These are phyloP conservation scores for Blastomyces silverae DNA, from an alignment of 2,329 filamentous ascomycete species.

Conservation along the genomic window DNA sequence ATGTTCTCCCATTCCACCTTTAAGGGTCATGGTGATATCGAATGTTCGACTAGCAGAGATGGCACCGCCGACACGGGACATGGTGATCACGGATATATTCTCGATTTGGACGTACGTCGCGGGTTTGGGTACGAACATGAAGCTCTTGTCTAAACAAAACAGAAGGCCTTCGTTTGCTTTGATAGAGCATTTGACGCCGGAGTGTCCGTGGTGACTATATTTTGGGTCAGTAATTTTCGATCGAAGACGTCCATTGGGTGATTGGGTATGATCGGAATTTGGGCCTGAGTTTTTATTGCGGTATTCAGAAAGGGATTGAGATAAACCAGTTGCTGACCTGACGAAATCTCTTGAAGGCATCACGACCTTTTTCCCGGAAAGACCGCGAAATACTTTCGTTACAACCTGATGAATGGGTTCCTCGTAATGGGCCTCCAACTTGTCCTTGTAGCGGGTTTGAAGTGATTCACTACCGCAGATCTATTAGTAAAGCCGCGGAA, in stretches of 20 bases:
- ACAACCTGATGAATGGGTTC: constrained; percentile 89
- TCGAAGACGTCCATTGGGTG: constrained; percentile 14
- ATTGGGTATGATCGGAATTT: constrained; percentile 12
- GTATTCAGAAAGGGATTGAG: constrained; percentile 13
- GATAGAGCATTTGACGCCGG: constrained; percentile 98
- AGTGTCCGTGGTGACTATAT: constrained; percentile 74
- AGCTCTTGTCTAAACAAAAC: constrained; percentile 95
- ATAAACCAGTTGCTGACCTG: constrained; percentile 45
- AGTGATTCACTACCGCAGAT: constrained; percentile 55
- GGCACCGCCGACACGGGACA: constrained; percentile 90
- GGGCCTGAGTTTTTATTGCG: constrained; percentile 9
- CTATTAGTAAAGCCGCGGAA: background rate
- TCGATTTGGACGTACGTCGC: constrained; percentile 96
- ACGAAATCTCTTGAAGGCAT: constrained; percentile 90
- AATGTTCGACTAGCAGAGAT: constrained; percentile 93
- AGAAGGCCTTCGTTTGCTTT: constrained; percentile 97
- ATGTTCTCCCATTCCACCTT: constrained; percentile 76
- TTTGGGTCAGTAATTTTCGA: constrained; percentile 17
- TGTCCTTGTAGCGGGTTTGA: constrained; percentile 80
- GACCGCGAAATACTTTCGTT: constrained; percentile 86
- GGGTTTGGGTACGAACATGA: constrained; percentile 98
- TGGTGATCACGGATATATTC: constrained; percentile 82
- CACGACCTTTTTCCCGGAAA: constrained; percentile 92
- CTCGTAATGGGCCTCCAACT: constrained; percentile 82
- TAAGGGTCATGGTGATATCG: constrained; percentile 89